Base-by-base conservation (phyloP, 768 basidiomycete species). In the Pholiota conissans region DNA sequence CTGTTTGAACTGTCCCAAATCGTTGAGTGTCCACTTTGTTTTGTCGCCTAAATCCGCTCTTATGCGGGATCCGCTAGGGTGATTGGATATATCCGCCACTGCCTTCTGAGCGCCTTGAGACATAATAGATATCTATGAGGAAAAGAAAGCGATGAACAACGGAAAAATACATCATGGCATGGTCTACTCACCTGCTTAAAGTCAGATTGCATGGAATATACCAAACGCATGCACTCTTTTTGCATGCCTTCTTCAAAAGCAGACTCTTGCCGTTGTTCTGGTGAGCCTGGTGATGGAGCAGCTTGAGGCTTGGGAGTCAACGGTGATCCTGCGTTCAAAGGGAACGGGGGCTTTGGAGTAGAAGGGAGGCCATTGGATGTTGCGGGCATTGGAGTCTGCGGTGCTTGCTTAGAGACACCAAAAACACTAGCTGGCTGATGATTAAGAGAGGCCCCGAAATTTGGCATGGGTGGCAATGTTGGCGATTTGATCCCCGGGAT, bases 241-340 rank as follows among this genome's bases (percentile, higher is more conserved):
- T 90, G 88, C 81, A 93, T 83, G 9, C 87, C 85, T 53, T 84
- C 79, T 58, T 85, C 80, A 59, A 79, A 63, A 56, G 76, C 58
- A 55, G 71, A 57, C 46, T 71, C 64, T 0, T 61, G 62, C 4
- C 56, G 49, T 11, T 59, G 58, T 16, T 11, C 32, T 7, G 57
- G 52, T 1, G 61, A 9, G 46, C 46, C 40, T 2, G 54, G 54
- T 5, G 20, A 35, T 5, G 35, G 51, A 11, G 54, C 26, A 29
- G 57, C 2, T 10, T 42, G 40, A 20, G 40, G 1, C 13, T 45
- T 24, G 22, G 42, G 42, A 45, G 42, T 45, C 20, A 24, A 42
- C 11, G 42, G 22, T 11, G 11, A 1, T 11, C 22, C 42, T 11
- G 8, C 22, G 7, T 32, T 32, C 30, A 32, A 6, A 6, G 30